Evolutionary conservation across 1,284 basidiomycete genomes (phyloP), one percentile per base, ranked within the genome.

Genomic region (Anthracocystis panici-leucophaei): DNA sequence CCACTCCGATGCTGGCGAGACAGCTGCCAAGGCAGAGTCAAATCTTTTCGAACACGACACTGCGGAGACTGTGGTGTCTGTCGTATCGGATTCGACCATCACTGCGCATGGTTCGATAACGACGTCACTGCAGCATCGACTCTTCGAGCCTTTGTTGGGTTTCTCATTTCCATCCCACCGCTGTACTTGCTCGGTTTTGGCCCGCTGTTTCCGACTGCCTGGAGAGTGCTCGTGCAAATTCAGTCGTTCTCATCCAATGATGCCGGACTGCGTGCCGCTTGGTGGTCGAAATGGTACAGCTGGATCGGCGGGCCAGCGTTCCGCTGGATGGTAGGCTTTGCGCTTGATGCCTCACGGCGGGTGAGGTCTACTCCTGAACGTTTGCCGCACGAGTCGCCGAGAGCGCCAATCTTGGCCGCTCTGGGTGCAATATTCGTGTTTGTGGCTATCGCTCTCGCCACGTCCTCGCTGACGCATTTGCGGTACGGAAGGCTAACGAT

Each of bases 61-160:
- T 76, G 74, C 51, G 74, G 74, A 33, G 74, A 76, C 40, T 76
- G 74, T 45, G 69, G 65, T 21, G 50, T 31, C 16, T 76, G 74
- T 14, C 49, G 74, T 1, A 55, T 72, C 1, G 74, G 69, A 2
- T 72, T 76, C 48, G 74, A 76, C 51, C 74, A 76, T n/a, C 74
- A 76, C 58, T 76, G 74, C n/a, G 69, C 74, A 0, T 76, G 74
- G 74, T 76, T 76, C 55, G 74, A 76, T 46, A 73, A 76, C 62
- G 74, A 76, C 45, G 57, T 76, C 16, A 57, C 62, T 2, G 55
- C 62, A 1, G 62, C 69, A 3, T 10, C 58, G 5, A 76, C 74
- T 0, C 54, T 76, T 0, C 42, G 49, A 11, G 33, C 63, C 2
- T 76, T 76, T 25, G 5, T 68, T 9, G 45, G 33, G 5, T 72